A percentile compares a stretch with the other conserved stretches of the same genome.
phyloP scores from a whole-genome alignment of 2,329 filamentous ascomycete species.

The Escovopsis sp. region DNA sequence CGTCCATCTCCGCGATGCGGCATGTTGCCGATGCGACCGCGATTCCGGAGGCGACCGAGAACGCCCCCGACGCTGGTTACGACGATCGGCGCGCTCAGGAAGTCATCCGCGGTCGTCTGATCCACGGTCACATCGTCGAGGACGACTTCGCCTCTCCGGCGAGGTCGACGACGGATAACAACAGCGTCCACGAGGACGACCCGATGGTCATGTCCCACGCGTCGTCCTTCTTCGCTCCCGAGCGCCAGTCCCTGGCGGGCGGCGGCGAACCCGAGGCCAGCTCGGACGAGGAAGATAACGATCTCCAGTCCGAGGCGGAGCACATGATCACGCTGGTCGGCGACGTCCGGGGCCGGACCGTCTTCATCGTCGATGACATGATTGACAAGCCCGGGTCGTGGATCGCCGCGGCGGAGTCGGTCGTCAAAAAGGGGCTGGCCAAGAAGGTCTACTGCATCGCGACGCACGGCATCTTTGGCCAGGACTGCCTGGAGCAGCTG shows the following conservation, averaged over 20 bases:
- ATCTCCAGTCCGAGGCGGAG: constrained; percentile 67
- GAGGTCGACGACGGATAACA: constrained; percentile 53
- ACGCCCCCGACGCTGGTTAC: constrained; percentile 35
- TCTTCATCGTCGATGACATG: constrained; percentile 97
- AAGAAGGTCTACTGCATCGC: constrained; percentile 97
- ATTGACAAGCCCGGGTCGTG: constrained; percentile 94
- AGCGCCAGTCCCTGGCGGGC: constrained; percentile 58
- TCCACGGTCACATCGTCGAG: constrained; percentile 90
- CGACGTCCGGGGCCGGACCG: constrained; percentile 73
- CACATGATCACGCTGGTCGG: constrained; percentile 97
- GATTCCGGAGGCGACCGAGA: too few relatives aligned
- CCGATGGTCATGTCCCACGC: constrained; percentile 68
- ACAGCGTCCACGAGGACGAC: constrained; percentile 55
- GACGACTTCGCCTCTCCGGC: constrained; percentile 77
- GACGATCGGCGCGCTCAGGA: constrained; percentile 73
- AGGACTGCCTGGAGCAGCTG: constrained; percentile 77
- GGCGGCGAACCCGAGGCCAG: constrained; percentile 69
- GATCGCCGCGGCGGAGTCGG: constrained; percentile 94
- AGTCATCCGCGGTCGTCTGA: constrained; percentile 78
- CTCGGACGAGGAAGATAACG: constrained; percentile 87
- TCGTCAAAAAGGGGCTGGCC: constrained; percentile 80
- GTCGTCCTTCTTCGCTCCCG: constrained; percentile 64
- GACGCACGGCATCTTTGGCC: constrained; percentile 88
- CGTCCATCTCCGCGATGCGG: not conserved
- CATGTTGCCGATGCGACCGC: too few relatives aligned